These are phyloP conservation scores for Phytopythium vexans DNA, from an alignment of 352 stramenopile genomes.

Conservation along the genomic window DNA sequence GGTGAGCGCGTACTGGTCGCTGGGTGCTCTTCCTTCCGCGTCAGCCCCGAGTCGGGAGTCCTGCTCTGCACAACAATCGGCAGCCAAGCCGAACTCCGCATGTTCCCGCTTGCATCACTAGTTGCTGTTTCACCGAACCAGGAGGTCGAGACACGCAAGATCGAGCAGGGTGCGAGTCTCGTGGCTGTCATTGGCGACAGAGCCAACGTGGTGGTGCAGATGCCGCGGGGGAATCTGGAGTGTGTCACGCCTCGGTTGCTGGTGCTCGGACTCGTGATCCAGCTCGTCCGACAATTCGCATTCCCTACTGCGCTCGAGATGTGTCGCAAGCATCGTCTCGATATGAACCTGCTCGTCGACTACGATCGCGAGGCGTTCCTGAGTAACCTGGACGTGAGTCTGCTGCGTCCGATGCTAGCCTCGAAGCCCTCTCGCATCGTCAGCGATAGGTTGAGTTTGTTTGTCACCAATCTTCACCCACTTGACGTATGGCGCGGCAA, in stretches of 20 bases:
- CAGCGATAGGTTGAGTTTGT: conserved; percentile 69
- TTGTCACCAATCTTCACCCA: conserved; percentile 70
- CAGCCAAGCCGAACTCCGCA: conserved; percentile 46
- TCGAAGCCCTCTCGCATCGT: conserved; percentile 26
- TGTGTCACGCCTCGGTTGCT: conserved; percentile 57
- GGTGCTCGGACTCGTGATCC: conserved; percentile 41
- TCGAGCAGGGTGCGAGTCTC: conserved; percentile 64
- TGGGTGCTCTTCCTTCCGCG: conserved; percentile 64
- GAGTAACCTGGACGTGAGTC: conserved; percentile 15
- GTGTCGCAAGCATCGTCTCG: conserved; percentile 71
- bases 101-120: conserved; percentile 21
- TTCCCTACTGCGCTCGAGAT: conserved; percentile 60
- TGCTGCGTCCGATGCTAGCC: conserved; percentile 31
- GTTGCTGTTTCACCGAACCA: not conserved
- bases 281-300: conserved; percentile 34
- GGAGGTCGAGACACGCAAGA: conserved; percentile 26
- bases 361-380: conserved; percentile 47
- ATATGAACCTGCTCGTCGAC: conserved; percentile 79
- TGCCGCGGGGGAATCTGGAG: conserved; percentile 77
- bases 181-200: conserved; percentile 50
- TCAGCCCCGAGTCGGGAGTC: conserved; percentile 30
- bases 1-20: conserved; percentile 32
- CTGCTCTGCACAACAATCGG: conserved; percentile 70
- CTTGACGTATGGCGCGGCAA: conserved; percentile 73
- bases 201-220: conserved; percentile 65